Evolutionary conservation across 2,329 filamentous ascomycete species (phyloP), one percentile per base, ranked within the genome.

Genomic region (Ophiobolus disseminans): DNA sequence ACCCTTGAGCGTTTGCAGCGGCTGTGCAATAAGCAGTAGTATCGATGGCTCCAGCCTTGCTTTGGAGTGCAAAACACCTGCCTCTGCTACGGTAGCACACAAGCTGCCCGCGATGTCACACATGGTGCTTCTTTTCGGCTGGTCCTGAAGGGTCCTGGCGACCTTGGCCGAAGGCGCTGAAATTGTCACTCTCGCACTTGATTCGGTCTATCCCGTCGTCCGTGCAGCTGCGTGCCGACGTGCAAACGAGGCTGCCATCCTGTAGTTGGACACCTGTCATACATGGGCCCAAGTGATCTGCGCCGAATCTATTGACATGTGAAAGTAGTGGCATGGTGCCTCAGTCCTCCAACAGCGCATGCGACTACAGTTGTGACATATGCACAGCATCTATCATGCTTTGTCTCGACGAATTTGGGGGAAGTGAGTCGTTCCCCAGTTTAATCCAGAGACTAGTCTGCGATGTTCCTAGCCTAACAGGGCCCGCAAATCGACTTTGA

Each of bases 151-250:
- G 39, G 48, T 55, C 22, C 49, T 57, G 57, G 58, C 56, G 47
- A 55, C 55, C 53, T 57, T 56, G 60, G 55, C 61, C 61, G 56
- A 69, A 60, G 54, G 64, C 65, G 65, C 61, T 58, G 59, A 53
- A 37, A 40, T 40, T 47, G 52, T 47, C 60, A 46, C 45, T 54
- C 53, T 59, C 53, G 34, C 41, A 40, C 45, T 52, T 70, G 65
- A 70, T 69, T 69, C 63, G 66, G 53, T 62, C 62, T 50, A 53
- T 61, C 53, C 60, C 60, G 62, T 48, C 41, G 56, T 48, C 61
- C 42, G 57, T 64, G 64, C 60, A 50, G 55, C 55, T 48, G 50
- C 46, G 50, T 59, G 56, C 52, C 55, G 53, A 49, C 37, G 44
- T 48, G 30, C 50, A 56, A 40, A 65, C 63, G 63, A 69, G 66